These are phyloP conservation scores for Catenaria anguillulae DNA, from an alignment of 371 early-diverging fungal species.

Conservation along the genomic window DNA sequence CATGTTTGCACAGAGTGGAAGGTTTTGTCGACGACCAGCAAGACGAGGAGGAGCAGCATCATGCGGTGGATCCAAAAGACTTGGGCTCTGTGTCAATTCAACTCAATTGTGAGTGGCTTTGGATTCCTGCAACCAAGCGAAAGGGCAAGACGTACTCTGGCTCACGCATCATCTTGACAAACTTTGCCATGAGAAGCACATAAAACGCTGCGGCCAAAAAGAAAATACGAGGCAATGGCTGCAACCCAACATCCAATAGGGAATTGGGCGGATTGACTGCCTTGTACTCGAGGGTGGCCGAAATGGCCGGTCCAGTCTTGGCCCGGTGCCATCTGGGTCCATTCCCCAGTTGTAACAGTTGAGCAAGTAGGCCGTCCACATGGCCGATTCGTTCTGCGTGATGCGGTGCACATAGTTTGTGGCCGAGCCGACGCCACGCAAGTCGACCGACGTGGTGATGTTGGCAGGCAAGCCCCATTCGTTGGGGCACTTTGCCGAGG, in stretches of 20 bases:
- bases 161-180: not conserved
- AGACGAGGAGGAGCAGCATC: not conserved
- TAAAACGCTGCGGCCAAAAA: not conserved
- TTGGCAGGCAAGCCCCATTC: not conserved
- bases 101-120: too few relatives aligned
- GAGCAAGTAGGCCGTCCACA: not conserved
- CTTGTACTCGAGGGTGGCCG: not conserved
- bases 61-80: not conserved
- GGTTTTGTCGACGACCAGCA: not conserved
- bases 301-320: not conserved
- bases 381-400: not conserved
- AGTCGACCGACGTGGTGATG: not conserved
- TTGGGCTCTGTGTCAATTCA: not conserved
- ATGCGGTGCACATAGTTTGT: not conserved
- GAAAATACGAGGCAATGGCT: not conserved
- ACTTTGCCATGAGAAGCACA: not conserved
- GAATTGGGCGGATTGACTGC: not conserved
- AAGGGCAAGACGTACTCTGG: not conserved
- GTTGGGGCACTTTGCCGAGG: not conserved
- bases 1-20: not conserved
- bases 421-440: not conserved
- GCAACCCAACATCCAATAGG: not conserved
- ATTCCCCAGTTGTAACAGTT: not conserved
- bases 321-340: not conserved
- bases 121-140: too few relatives aligned